Base-by-base conservation (phyloP, 768 basidiomycete genomes). In the Porpolomopsis calyptriformis region DNA sequence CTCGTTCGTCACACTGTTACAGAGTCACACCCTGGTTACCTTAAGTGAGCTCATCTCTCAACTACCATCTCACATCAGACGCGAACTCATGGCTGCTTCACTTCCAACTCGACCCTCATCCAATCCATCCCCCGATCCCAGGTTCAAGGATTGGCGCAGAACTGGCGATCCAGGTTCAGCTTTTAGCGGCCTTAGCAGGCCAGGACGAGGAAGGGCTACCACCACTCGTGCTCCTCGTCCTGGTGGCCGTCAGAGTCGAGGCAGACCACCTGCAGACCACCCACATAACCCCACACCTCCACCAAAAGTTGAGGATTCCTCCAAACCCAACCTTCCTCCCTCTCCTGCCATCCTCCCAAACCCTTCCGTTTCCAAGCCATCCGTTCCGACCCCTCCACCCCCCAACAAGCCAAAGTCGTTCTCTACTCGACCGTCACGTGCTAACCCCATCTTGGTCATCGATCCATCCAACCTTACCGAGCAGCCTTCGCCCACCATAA, bases 141-240 rank as follows among this genome's bases (percentile, higher is more conserved):
- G 64, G 37, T 52, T 56, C 26, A 60, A 65, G 45, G 68, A 71
- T 49, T 76, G 77, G 76, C 60, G 55, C 35, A 65, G 64, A 40
- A 54, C 62, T n/a, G 66, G 64, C 40, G 77, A 77, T 38, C 64
- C 69, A 41, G 72, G 69, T 5, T 64, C 71, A 26, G 66, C 73
- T 26, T 74, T 74, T 52, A 69, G 63, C 53, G 72, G 72, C 37
- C 56, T 68, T 24, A 60, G 62, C 52, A 67, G 64, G 43, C 52
- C 58, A 43, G 61, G 58, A 42, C 54, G 61, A 26, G 55, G 64
- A 16, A 58, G 69, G 52, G 64, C 67, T 16, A 60, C 62, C 8
- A 55, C 58, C 29, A 50, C 58, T 40, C 60, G 59, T 42, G 46
- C 53, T 18, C 53, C 60, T 31, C 55, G 68, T 20, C 63, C 69